These are phyloP conservation scores for Coemansia sp. DNA, from an alignment of 192 early-diverging fungal species.

Conservation along the genomic window DNA sequence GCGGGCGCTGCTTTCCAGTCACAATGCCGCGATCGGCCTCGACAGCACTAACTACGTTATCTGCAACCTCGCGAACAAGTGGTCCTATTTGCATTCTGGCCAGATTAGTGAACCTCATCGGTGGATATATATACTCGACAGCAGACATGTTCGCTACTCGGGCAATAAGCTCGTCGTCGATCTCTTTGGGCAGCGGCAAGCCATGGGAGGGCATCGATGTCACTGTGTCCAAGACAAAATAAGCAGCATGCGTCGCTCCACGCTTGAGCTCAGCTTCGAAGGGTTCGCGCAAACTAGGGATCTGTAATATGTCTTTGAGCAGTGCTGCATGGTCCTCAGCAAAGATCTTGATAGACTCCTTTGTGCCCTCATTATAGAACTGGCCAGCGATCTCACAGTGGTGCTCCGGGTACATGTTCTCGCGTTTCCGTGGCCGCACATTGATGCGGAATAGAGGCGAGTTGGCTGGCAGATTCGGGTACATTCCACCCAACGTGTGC, in stretches of 20 bases:
- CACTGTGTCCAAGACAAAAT: conserved; percentile 27
- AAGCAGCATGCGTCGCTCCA: conserved; percentile 8
- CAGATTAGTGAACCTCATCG: conserved; percentile 23
- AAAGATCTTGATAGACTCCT: conserved; percentile 4
- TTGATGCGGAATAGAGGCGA: conserved; percentile 25
- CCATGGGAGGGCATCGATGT: conserved; percentile 35
- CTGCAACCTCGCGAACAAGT: conserved; percentile 39
- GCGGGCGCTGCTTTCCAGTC: background rate
- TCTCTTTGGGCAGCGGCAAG: conserved; percentile 31
- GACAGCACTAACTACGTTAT: conserved; percentile 28
- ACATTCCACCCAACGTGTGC: conserved; percentile 65
- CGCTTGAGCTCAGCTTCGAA: conserved; percentile 13
- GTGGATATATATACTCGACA: conserved; percentile 31
- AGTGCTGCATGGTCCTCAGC: conserved; percentile 26
- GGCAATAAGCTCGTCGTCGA: conserved; percentile 34
- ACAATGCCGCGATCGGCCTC: conserved; percentile 34
- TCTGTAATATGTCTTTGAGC: conserved; percentile 24
- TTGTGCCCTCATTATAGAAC: conserved; percentile 17
- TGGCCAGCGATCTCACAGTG: conserved; percentile 30
- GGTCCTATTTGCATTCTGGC: conserved; percentile 42
- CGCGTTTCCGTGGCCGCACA: conserved; percentile 36
- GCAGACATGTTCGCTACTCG: conserved; percentile 24
- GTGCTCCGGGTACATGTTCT: conserved; percentile 38
- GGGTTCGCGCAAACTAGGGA: conserved; percentile 26
- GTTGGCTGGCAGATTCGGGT: conserved; percentile 37